phyloP scores from a whole-genome alignment of 352 stramenopile genomes.

The Globisporangium camurandrum region DNA sequence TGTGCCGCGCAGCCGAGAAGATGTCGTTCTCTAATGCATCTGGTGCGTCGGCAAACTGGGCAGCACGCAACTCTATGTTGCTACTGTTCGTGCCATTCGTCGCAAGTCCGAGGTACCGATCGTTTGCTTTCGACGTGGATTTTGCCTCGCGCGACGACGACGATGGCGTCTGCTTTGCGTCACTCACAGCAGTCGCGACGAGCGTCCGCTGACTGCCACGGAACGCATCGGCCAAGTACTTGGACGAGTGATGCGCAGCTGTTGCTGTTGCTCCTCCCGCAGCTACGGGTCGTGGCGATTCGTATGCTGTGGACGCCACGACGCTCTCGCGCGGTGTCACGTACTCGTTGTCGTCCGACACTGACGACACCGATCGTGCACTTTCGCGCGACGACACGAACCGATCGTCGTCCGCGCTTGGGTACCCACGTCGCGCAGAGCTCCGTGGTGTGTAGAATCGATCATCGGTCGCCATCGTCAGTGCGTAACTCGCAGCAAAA shows the following conservation, averaged over 20 bases:
- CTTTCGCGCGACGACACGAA: slow-evolving; percentile 49
- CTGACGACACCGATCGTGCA: slow-evolving; percentile 47
- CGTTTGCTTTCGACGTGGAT: not conserved
- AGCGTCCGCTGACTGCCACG: slow-evolving; percentile 13
- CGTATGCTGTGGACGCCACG: slow-evolving; percentile 5
- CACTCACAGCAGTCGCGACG: slow-evolving; percentile 3
- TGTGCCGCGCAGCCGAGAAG: slow-evolving; percentile 83
- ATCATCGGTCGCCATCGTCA: slow-evolving; percentile 26
- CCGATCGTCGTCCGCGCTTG: slow-evolving; percentile 46
- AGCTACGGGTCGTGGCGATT: slow-evolving; percentile 1
- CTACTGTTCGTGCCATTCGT: not conserved
- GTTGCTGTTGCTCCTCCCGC: not conserved
- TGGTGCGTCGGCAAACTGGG: slow-evolving; percentile 13
- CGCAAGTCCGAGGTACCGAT: slow-evolving; percentile 26
- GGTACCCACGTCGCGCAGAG: slow-evolving; percentile 49
- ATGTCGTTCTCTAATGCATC: slow-evolving; percentile 57
- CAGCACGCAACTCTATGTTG: slow-evolving; percentile 1
- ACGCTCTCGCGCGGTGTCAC: slow-evolving; percentile 41
- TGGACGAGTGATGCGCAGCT: not conserved
- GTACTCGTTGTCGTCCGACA: slow-evolving; percentile 63
- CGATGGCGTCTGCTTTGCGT: slow-evolving; percentile 13
- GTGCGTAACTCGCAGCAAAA: too few species aligned
- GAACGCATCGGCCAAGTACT: slow-evolving; percentile 8
- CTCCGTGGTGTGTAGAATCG: slow-evolving; percentile 59
- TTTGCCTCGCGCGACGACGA: slow-evolving; percentile 8